phyloP scores from a whole-genome alignment of 2,329 filamentous ascomycete species.

The Hymenoscyphus scutula region DNA sequence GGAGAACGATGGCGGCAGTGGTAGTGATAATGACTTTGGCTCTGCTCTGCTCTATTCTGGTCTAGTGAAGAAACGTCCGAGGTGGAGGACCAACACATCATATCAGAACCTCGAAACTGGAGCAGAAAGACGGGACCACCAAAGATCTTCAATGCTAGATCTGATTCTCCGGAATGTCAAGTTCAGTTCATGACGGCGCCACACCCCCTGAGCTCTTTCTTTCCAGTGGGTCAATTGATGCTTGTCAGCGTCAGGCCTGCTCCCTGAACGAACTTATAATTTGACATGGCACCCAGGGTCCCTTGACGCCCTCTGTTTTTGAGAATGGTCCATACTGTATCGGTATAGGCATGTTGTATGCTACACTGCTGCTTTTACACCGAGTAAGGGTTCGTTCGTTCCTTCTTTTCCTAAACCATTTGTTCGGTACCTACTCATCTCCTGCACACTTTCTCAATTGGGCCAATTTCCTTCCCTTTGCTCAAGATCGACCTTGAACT shows the following conservation, averaged over 20 bases:
- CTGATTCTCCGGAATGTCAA: conserved; percentile 25
- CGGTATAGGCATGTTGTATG: conserved; percentile 23
- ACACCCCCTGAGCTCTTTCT: conserved; percentile 26
- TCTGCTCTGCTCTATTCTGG: neutral
- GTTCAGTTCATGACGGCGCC: conserved; percentile 31
- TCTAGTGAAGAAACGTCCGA: neutral
- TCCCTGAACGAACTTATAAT: conserved; percentile 27
- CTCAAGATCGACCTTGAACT: neutral
- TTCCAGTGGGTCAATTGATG: conserved; percentile 31
- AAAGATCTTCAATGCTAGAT: conserved; percentile 25
- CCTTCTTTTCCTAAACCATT: no score
- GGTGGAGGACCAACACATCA: conserved; percentile 26
- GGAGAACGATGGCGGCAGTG: neutral
- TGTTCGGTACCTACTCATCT: no score
- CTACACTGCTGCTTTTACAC: conserved; percentile 18
- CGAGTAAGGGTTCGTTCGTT: neutral
- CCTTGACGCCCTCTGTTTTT: conserved; percentile 30
- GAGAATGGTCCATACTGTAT: conserved; percentile 17
- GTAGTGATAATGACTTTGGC: neutral
- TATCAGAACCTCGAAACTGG: conserved; percentile 9
- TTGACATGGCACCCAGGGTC: conserved; percentile 26
- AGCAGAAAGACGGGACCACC: neutral
- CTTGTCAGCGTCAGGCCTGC: conserved; percentile 31
- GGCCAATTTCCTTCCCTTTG: neutral
- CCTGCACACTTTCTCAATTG: no score